Base-by-base conservation (phyloP, 139 green algal genomes). In the Haematococcus lacustris region DNA sequence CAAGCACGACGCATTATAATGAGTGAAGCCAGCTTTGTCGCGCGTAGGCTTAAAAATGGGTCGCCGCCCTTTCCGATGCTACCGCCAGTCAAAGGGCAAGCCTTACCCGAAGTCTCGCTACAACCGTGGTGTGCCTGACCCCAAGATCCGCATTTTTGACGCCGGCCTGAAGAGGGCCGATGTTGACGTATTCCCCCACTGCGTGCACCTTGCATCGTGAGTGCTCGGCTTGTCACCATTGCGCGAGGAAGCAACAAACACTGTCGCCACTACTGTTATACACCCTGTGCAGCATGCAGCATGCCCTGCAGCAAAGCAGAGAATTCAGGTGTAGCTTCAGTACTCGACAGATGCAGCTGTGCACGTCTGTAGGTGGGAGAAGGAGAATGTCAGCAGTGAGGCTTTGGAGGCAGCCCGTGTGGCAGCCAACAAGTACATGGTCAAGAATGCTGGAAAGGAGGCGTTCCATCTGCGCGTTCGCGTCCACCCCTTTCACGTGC, bases 341-440 rank as follows among this genome's bases (percentile, higher is more conserved):
- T n/a, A n/a, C n/a, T n/a, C n/a, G n/a, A n/a, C n/a, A n/a, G n/a
- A n/a, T n/a, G n/a, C n/a, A n/a, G n/a, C n/a, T 32, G 53, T 32
- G 26, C 25, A 30, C 26, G 26, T 41, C 33, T 63, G 30, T 75
- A 88, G 82, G 77, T 95, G 90, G 89, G 90, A 96, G 90, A 93
- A 93, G 83, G 89, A 93, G 78, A 89, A 96, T 39, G 82, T 96
- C 30, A 87, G 78, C 37, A 84, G 64, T 66, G 90, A 96, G 86
- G 86, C 95, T 30, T 83, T 99, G 51, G 95, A 99, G 85, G 95
- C 95, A 28, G 95, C 94, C 3, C 94, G 95, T 79, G 95, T 99
- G 83, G 95, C 95, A 7, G 91, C 85, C 83, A 99, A 99, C 94
- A 99, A 99, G 93, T 99, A 99, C 91, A 97, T 99, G 93, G 86